Percentiles rank a stretch among this genome's conserved stretches.
phyloP scores from a whole-genome alignment of 352 stramenopile species.

The Phytophthora podocarpi region DNA sequence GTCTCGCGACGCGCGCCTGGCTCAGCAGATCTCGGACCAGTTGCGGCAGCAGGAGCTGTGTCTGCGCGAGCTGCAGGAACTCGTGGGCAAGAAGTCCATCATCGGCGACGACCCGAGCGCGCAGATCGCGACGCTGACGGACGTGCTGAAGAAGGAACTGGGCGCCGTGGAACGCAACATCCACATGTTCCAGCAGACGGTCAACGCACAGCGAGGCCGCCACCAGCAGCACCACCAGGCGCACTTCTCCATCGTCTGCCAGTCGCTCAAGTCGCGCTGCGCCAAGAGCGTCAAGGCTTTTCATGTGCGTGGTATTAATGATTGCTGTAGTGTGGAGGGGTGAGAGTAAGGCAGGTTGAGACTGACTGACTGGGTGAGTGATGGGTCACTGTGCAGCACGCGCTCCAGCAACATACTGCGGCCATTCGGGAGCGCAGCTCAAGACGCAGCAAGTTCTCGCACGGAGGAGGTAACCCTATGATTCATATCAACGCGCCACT shows the following conservation, averaged over 20 bases:
- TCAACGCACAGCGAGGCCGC: constrained; percentile 53
- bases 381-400: constrained; percentile 43
- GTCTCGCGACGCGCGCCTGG: constrained; percentile 68
- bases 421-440: constrained; percentile 79
- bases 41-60: constrained; percentile 83
- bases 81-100: constrained; percentile 79
- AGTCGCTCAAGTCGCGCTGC: constrained; percentile 80
- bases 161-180: constrained; percentile 68
- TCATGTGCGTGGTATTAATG: constrained; percentile 48
- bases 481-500: constrained; percentile 83
- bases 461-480: constrained; percentile 70
- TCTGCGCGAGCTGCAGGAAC: constrained; percentile 72
- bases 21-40: constrained; percentile 84
- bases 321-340: not conserved
- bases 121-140: constrained; percentile 79
- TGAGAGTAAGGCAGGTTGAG: not conserved
- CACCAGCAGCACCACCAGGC: constrained; percentile 76
- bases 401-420: constrained; percentile 64
- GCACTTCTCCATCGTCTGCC: constrained; percentile 82
- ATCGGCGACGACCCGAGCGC: constrained; percentile 76
- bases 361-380: too few relatives aligned
- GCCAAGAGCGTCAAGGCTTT: constrained; percentile 84
- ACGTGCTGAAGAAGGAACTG: constrained; percentile 83
- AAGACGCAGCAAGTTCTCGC: constrained; percentile 82
- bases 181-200: constrained; percentile 62